Conservation (phyloP, 2,329 filamentous ascomycete genomes). For the Sordariomycetes sp. region DNA sequence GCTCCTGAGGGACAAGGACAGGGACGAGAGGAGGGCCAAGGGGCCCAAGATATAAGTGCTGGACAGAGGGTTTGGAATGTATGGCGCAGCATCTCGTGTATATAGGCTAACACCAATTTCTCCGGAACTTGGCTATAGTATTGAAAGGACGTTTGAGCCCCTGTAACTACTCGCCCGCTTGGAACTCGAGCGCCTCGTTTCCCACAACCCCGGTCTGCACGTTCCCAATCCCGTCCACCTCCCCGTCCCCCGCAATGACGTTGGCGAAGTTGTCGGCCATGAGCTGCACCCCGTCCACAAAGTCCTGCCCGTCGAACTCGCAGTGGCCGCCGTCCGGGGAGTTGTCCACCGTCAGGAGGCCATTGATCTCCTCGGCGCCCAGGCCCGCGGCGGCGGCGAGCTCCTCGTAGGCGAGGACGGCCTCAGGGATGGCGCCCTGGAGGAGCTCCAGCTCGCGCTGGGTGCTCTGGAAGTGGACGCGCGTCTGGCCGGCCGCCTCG, state of each 20-base stretch:
- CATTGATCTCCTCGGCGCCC: slow-evolving; percentile 29
- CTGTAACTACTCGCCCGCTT: neutral
- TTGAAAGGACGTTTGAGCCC: no score
- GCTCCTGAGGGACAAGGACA: slow-evolving; percentile 64
- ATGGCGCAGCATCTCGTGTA: neutral
- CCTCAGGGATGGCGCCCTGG: slow-evolving; percentile 37
- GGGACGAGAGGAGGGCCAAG: slow-evolving; percentile 50
- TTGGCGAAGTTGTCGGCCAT: slow-evolving; percentile 40
- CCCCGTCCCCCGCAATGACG: slow-evolving; percentile 36
- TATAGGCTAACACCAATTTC: no score
- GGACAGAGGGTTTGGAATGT: neutral
- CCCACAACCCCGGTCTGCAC: slow-evolving; percentile 26
- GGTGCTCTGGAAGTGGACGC: slow-evolving; percentile 47
- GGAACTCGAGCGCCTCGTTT: slow-evolving; percentile 2
- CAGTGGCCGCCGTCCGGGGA: slow-evolving; percentile 45
- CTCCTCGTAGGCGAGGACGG: slow-evolving; percentile 39
- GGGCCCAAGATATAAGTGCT: slow-evolving; percentile 52
- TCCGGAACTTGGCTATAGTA: no score
- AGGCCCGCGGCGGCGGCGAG: slow-evolving; percentile 32
- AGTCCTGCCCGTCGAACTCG: slow-evolving; percentile 43
- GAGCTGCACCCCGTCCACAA: slow-evolving; percentile 46
- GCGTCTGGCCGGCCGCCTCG: slow-evolving; percentile 28
- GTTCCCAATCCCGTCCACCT: slow-evolving; percentile 35
- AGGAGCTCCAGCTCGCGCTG: slow-evolving; percentile 36
- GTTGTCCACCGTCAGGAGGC: slow-evolving; percentile 46